Evolutionary conservation across 768 basidiomycete genomes (phyloP).

Genomic region (Lentinula detonsa): DNA sequence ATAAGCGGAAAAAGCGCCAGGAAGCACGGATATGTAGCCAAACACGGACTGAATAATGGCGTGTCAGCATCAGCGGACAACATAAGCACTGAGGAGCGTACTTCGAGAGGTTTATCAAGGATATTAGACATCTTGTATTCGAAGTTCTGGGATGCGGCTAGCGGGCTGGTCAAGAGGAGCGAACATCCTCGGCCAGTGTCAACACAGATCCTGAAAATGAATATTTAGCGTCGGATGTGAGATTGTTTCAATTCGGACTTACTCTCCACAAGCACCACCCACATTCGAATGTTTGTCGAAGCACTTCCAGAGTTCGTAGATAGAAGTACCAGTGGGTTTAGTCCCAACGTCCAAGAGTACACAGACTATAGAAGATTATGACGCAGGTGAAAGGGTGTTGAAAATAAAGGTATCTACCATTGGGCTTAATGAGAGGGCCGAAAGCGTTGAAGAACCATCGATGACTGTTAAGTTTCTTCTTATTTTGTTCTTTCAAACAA

Average conservation of each 20-base stretch:
- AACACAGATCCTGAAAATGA: conserved; percentile 60
- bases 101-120: conserved; percentile 92
- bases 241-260: conserved; percentile 12
- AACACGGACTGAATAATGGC: conserved; percentile 54
- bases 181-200: conserved; percentile 72
- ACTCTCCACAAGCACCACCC: conserved; percentile 96
- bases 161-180: conserved; percentile 64
- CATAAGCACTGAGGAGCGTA: conserved; percentile 24
- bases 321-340: conserved; percentile 89
- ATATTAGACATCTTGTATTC: conserved; percentile 98
- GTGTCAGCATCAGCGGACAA: not conserved
- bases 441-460: conserved; percentile 98
- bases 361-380: conserved; percentile 50
- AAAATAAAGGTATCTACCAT: conserved; percentile 39
- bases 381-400: conserved; percentile 1
- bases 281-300: conserved; percentile 83
- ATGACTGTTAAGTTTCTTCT: conserved; percentile 95
- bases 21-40: conserved; percentile 83
- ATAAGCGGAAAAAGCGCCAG: conserved; percentile 91
- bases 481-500: conserved; percentile 93
- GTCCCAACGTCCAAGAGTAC: conserved; percentile 93
- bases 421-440: conserved; percentile 80
- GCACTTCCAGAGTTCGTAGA: conserved; percentile 97
- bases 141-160: conserved; percentile 94
- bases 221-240: not conserved